Evolutionary conservation across 2,329 filamentous ascomycete genomes (phyloP).

Genomic region (Sporothrix globosa): DNA sequence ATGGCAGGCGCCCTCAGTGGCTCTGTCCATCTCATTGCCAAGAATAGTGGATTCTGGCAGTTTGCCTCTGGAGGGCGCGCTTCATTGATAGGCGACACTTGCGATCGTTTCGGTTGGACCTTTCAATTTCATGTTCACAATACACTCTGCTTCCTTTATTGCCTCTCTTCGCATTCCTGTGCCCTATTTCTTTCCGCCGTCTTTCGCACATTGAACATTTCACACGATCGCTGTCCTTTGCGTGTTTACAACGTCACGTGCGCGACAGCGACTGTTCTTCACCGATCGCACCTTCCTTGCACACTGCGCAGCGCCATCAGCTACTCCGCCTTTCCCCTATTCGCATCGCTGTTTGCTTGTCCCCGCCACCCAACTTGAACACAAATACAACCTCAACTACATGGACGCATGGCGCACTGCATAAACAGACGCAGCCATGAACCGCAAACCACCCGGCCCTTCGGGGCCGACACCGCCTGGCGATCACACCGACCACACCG

Average conservation of each 20-base stretch:
- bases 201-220: not conserved
- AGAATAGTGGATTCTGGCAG: not conserved
- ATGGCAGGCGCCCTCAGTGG: conserved; percentile 15
- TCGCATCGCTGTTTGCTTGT: not conserved
- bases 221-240: not conserved
- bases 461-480: conserved; percentile 10
- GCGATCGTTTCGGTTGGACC: not conserved
- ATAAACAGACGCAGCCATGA: conserved; percentile 8
- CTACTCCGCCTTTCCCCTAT: not conserved
- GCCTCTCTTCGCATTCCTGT: not conserved
- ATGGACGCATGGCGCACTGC: conserved; percentile 17
- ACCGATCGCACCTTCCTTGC: conserved; percentile 23
- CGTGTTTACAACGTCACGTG: conserved; percentile 5
- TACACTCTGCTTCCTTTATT: not conserved
- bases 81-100: conserved; percentile 1
- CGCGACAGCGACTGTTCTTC: not conserved
- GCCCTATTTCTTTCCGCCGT: not conserved
- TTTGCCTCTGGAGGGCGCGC: not conserved
- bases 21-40: not conserved
- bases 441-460: conserved; percentile 3
- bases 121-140: not conserved
- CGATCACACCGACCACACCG: conserved; percentile 1
- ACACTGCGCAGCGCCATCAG: conserved; percentile 3
- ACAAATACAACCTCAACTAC: not conserved
- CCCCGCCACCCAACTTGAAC: not conserved